Conservation (phyloP, 2,329 filamentous ascomycete genomes). For the Diaporthe amygdali region DNA sequence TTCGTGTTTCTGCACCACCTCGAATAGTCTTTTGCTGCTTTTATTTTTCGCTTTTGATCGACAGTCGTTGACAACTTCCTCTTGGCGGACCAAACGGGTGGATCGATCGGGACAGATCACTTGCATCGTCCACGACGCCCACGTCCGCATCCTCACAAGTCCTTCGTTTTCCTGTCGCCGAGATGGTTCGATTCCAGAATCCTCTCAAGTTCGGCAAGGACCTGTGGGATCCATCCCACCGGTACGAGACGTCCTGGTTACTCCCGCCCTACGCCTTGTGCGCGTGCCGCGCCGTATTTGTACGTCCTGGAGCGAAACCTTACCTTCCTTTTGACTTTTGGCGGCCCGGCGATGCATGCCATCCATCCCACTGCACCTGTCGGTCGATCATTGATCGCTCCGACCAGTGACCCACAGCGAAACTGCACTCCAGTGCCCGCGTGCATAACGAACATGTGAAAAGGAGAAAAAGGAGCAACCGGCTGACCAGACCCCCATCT, state of each 20-base stretch:
- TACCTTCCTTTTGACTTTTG: conserved; percentile 20
- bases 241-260: conserved; percentile 83
- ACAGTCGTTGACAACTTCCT: not conserved
- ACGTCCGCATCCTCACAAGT: not conserved
- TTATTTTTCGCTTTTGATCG: not conserved
- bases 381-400: not conserved
- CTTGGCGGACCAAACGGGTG: conserved; percentile 4
- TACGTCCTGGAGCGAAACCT: conserved; percentile 38
- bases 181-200: conserved; percentile 22
- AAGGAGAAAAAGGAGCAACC: not conserved
- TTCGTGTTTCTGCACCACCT: not conserved
- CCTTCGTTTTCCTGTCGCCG: not conserved
- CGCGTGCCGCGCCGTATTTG: conserved; percentile 58
- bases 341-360: not conserved
- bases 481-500: not conserved
- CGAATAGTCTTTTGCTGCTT: not conserved
- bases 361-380: not conserved
- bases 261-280: conserved; percentile 70
- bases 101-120: not conserved
- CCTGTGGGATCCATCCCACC: conserved; percentile 62
- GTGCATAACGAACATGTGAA: not conserved
- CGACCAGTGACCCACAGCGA: not conserved
- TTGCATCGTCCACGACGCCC: not conserved
- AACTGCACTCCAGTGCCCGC: not conserved
- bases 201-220: conserved; percentile 44